Base-by-base conservation (phyloP, 768 basidiomycete genomes). In the Lyophyllum atratum region DNA sequence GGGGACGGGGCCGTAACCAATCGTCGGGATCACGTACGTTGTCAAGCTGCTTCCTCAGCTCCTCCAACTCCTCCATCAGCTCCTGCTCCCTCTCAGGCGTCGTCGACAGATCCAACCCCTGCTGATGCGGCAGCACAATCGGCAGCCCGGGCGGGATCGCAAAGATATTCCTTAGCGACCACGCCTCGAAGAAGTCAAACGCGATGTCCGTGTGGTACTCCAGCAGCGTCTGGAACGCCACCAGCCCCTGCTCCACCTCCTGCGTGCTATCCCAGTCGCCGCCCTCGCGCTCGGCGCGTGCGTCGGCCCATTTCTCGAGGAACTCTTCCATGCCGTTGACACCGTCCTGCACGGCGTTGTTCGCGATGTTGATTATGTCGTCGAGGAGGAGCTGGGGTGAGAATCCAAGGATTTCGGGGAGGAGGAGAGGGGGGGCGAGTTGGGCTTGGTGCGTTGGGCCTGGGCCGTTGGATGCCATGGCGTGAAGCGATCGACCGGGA, bases 161-260 rank as follows among this genome's bases (percentile, higher is more conserved):
- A 64, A 96, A 96, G 55, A 94, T 89, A 71, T 96, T 97, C 40
- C 93, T 78, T 66, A 94, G 70, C 11, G 85, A 87, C 93, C 94
- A 96, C 0, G 86, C 87, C 72, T 94, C 93, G 64, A 97, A 92
- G 67, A 89, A 90, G 69, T 97, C 94, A 58, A 95, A 92, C 0
- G 93, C 94, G 44, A 92, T 81, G 66, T 97, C 94, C 43, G 91
- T 87, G 62, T 95, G 93, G 53, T 85, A 85, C 66, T 95, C 92
- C 14, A 97, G 79, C 43, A 95, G 79, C 0, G 94, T 95, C 69
- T 95, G 92, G 60, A 96, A 92, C 22, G 90, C 82, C 49, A 92
- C 88, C 1, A 94, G 73, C 2, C 93, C 93, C 72, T 92, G 85
- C 62, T 89, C 86, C 21, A 90, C 79, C 58, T 91, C 89, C 55